A percentile compares a stretch with the other conserved stretches of the same genome.
Evolutionary conservation across 106 monocot genomes (phyloP).

Genomic region (Ottelia alismoides): DNA sequence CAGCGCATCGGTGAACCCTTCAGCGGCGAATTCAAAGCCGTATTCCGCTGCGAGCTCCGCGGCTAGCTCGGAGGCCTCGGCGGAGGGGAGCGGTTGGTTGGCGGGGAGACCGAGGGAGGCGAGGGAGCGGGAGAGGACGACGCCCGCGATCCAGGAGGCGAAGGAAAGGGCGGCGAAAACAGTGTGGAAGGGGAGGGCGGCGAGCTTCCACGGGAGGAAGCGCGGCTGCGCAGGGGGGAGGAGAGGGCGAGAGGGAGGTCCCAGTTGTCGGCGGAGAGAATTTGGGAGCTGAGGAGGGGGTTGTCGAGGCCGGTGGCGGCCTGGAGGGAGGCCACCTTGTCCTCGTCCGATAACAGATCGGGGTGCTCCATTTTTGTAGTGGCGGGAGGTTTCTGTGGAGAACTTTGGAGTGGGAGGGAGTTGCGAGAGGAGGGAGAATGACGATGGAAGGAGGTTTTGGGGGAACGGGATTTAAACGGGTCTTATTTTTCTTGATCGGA

Average conservation of each 20-base stretch:
- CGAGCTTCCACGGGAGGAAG: slow-evolving; percentile 57
- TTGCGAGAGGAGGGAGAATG: too few species aligned
- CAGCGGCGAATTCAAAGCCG: slow-evolving; percentile 27
- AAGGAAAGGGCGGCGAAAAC: slow-evolving; percentile 51
- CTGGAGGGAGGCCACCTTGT: slow-evolving; percentile 77
- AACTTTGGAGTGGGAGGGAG: too few species aligned
- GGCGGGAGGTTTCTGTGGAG: too few species aligned
- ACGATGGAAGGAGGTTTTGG: too few species aligned
- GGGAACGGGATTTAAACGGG: too few species aligned
- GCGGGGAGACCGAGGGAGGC: slow-evolving; percentile 30
- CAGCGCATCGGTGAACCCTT: slow-evolving; percentile 69
- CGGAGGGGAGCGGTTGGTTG: slow-evolving; percentile 12
- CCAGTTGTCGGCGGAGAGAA: slow-evolving; percentile 89
- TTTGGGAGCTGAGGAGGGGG: slow-evolving; percentile 66
- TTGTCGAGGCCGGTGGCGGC: slow-evolving; percentile 82
- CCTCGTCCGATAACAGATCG: too few species aligned
- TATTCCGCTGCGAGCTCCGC: slow-evolving; percentile 43
- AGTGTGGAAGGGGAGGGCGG: slow-evolving; percentile 67
- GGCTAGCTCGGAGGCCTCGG: slow-evolving; percentile 57
- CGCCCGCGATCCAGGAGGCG: slow-evolving; percentile 55
- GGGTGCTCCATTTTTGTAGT: too few species aligned
- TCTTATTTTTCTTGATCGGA: too few species aligned
- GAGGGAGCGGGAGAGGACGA: slow-evolving; percentile 52
- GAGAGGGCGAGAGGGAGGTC: slow-evolving; percentile 87
- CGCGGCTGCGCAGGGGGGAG: too few species aligned